Base-by-base conservation (phyloP, 257 asterid genomes). In the Rauvolfia tetraphylla region DNA sequence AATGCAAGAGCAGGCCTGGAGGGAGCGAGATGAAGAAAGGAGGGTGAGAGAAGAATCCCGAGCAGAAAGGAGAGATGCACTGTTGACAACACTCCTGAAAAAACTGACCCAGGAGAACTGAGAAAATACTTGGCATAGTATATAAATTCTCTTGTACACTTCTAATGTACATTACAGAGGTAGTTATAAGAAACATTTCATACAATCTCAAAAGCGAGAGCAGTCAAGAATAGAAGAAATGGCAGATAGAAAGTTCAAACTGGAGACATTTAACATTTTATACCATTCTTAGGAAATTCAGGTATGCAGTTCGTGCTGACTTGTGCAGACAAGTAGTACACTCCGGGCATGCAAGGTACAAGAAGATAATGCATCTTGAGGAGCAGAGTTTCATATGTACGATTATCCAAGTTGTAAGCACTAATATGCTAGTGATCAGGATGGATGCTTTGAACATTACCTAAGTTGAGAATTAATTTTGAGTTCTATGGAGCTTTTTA, bases 41-140 rank as follows among this genome's bases (percentile, higher is more conserved):
- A 79, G 81, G 61, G 34, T 56, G 56, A 88, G 89, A 83, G 94
- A 88, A 76, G 97, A 91, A 87, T 86, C 75, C 27, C 90, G 94
- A 33, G 92, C 98, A 0, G 92, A 88, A 86, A 87, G 79, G 82
- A 87, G 92, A 85, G 98, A 93, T 59, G 90, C 86, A 4, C 83
- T 93, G 66, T 72, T 91, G 76, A 85, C 91, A 0, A 78, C 79
- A 14, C 91, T 93, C 65, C 31, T 93, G 74, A 86, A 89, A 84
- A 88, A 81, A 71, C 90, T 92, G 67, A 75, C 86, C 56, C 79
- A 69, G 5, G 92, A 89, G 12, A 86, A 77, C 11, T 72, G 49
- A 72, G 25, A 31, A 57, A 78, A 71, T 38, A 61, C 63, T 71
- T 81, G 68, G 80, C 36, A 68, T 41, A 22, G 78, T 70, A 13